Conservation (phyloP, 1,284 basidiomycete species). For the Psilocybe mexicana region DNA sequence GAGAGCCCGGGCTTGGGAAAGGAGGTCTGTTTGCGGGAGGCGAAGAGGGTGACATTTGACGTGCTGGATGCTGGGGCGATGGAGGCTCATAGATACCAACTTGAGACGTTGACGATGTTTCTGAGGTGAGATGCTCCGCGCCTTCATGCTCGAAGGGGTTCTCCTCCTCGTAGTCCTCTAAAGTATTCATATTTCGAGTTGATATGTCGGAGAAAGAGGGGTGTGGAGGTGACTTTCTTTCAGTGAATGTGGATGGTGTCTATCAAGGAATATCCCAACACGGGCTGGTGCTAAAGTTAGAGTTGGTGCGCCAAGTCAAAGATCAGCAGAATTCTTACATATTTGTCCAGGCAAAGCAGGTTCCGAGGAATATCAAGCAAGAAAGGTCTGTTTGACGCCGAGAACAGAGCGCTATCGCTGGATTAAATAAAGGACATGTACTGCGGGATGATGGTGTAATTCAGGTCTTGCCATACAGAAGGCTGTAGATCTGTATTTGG, state of each 20-base stretch:
- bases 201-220: background rate
- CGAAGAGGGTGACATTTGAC: slow-evolving; percentile 42
- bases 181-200: slow-evolving; percentile 15
- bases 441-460: slow-evolving; percentile 6
- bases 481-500: slow-evolving; percentile 32
- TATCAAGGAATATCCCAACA: background rate
- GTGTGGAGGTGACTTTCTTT: background rate
- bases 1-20: slow-evolving; percentile 56
- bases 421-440: background rate
- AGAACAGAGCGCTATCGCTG: no score
- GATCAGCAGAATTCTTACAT: background rate
- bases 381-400: no score
- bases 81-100: slow-evolving; percentile 65
- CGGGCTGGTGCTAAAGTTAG: slow-evolving; percentile 8
- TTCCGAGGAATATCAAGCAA: no score
- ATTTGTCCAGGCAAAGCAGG: background rate
- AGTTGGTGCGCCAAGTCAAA: background rate
- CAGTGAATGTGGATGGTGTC: background rate
- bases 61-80: slow-evolving; percentile 53
- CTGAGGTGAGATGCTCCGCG: slow-evolving; percentile 55
- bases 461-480: background rate
- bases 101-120: slow-evolving; percentile 61
- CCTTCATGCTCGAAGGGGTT: slow-evolving; percentile 76
- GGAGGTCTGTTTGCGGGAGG: slow-evolving; percentile 44
- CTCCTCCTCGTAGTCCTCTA: slow-evolving; percentile 60